Evolutionary conservation across 148 eudicot genomes (phyloP), one percentile per base, ranked within the genome.

Genomic region (Suaeda aralocaspica): DNA sequence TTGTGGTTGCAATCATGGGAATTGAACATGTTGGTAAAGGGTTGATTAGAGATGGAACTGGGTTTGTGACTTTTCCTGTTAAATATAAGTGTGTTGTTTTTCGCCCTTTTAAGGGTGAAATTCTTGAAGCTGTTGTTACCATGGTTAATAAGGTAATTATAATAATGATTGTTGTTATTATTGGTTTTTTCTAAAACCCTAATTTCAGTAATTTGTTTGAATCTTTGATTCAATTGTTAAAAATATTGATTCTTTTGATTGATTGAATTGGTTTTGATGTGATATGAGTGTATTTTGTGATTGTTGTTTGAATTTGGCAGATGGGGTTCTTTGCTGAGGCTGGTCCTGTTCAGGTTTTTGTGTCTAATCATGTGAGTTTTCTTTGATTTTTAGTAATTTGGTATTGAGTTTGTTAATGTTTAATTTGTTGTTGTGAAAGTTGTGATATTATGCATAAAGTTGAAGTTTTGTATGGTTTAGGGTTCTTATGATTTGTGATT

Each of bases 291-390:
- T 25, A 24, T 57, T 41, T 59, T 41, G 7, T 59, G 72, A 66
- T 67, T 41, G 16, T 0, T 60, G 34, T 72, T 51, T 64, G 55
- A 49, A 29, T 66, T 59, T 79, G 68, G 82, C 88, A 92, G 98
- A 93, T 93, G 98, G 98, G 98, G 8, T 93, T 93, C 77, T 93
- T 93, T 16, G 96, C 98, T 42, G 96, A 93, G 78, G 95, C 95
- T 6, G 98, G 96, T 33, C 98, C 98, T 25, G 98, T 93, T 55
- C 98, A 93, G 77, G 84, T 90, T 52, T 93, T 93, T 64, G 98
- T 93, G 29, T 93, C 98, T 18, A 88, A 87, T 78, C 98, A 93
- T 74, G 98, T 92, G 76, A 85, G 93, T 79, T 13, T 22, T 6
- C 14, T 67, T 67, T 42, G 30, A 30, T 2, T 67, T 50, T n/a